These are phyloP conservation scores for Fusarium luffae DNA, from an alignment of 2,329 filamentous ascomycete species.

Conservation along the genomic window DNA sequence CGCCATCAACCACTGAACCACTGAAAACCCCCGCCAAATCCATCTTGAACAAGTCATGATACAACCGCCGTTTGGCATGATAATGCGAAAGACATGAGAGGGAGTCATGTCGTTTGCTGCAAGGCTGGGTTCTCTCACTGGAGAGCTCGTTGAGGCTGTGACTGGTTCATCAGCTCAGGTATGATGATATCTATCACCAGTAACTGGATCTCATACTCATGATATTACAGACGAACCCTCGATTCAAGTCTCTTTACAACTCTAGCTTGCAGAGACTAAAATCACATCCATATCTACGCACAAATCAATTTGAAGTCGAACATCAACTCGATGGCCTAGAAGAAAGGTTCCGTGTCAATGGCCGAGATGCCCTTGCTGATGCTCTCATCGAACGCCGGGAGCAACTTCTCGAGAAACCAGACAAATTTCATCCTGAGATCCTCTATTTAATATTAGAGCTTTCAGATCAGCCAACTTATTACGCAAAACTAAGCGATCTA, in stretches of 20 bases:
- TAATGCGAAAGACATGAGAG: conserved; percentile 29
- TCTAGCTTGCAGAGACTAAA: conserved; percentile 63
- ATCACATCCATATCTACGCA: conserved; percentile 69
- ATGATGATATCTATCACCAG: conserved; percentile 26
- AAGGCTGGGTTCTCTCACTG: conserved; percentile 71
- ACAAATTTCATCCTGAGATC: conserved; percentile 81
- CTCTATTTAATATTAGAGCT: conserved; percentile 82
- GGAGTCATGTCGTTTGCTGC: conserved; percentile 75
- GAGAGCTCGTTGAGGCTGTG: conserved; percentile 76
- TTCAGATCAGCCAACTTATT: conserved; percentile 80
- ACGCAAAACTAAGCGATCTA: conserved; percentile 74
- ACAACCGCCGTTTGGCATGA: conserved; percentile 22
- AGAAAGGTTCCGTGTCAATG: conserved; percentile 86
- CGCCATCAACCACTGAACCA: conserved; percentile 32
- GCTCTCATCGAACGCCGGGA: conserved; percentile 70
- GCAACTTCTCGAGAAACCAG: conserved; percentile 63
- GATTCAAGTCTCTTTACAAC: conserved; percentile 60
- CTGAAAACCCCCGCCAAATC: conserved; percentile 24
- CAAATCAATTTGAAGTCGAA: conserved; percentile 80
- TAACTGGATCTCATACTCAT: conserved; percentile 14
- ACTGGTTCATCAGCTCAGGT: conserved; percentile 67
- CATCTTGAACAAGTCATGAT: conserved; percentile 29
- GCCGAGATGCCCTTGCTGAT: conserved; percentile 82
- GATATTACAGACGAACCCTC: conserved; percentile 43
- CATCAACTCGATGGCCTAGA: conserved; percentile 76